Conservation (phyloP, 2,329 filamentous ascomycete genomes). For the Colletotrichum shisoi region DNA sequence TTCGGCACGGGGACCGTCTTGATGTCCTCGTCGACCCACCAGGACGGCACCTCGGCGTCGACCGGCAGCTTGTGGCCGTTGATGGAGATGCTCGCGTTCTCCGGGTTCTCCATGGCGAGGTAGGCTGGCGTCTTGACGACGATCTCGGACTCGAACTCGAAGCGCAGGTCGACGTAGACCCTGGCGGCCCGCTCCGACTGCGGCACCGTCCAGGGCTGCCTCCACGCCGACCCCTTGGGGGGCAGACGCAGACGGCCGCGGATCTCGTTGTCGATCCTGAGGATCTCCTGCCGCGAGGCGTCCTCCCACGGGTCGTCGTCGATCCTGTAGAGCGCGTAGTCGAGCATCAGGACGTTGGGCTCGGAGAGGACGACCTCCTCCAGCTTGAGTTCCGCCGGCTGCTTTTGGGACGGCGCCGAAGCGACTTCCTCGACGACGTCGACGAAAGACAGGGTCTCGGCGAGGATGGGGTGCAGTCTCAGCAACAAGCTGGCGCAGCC, state of each 20-base stretch:
- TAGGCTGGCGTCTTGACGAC: conserved; percentile 28
- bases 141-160: conserved; percentile 42
- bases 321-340: conserved; percentile 45
- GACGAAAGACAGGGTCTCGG: conserved; percentile 10
- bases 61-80: conserved; percentile 38
- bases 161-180: conserved; percentile 41
- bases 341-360: conserved; percentile 46
- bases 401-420: neutral
- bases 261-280: conserved; percentile 46
- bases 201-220: conserved; percentile 44
- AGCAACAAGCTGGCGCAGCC: conserved; percentile 46
- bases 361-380: conserved; percentile 41
- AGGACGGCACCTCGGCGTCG: conserved; percentile 17
- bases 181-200: conserved; percentile 40
- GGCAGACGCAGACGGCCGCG: conserved; percentile 42
- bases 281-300: conserved; percentile 41
- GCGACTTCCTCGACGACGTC: neutral
- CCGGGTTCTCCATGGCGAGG: conserved; percentile 44
- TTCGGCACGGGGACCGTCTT: conserved; percentile 41
- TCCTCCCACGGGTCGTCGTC: conserved; percentile 41
- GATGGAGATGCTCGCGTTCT: conserved; percentile 41
- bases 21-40: conserved; percentile 48
- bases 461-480: conserved; percentile 29
- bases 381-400: conserved; percentile 20
- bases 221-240: conserved; percentile 42